Conservation (phyloP, 75 land plant genomes). For the Larix kaempferi region DNA sequence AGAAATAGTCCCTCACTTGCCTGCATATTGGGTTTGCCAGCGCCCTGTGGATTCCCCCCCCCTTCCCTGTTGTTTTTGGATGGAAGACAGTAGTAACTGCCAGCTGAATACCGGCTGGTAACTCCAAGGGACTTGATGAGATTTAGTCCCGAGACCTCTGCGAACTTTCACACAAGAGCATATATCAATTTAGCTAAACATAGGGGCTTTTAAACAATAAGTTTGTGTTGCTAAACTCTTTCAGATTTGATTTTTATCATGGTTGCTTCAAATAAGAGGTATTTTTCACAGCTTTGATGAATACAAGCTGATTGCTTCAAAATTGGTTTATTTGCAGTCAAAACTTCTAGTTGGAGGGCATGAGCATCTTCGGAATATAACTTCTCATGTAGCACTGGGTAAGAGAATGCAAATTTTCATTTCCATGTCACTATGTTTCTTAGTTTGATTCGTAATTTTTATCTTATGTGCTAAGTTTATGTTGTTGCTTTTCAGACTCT, state of each 20-base stretch:
- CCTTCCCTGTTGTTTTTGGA: too few species aligned
- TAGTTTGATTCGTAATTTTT: conserved; percentile 9
- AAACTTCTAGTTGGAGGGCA: conserved; percentile 17
- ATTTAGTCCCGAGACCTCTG: too few species aligned
- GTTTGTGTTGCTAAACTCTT: neutral
- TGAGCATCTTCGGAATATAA: conserved; percentile 25
- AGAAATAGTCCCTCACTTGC: too few species aligned
- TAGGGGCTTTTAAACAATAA: neutral
- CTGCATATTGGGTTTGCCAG: too few species aligned
- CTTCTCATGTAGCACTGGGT: conserved; percentile 9
- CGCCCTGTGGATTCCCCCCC: too few species aligned
- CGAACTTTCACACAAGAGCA: too few species aligned
- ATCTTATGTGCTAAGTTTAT: neutral
- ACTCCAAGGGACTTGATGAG: too few species aligned
- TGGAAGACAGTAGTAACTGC: too few species aligned
- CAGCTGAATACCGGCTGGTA: too few species aligned
- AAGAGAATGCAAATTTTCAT: neutral
- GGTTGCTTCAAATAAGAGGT: neutral
- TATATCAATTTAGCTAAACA: too few species aligned
- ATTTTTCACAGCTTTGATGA: neutral
- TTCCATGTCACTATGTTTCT: neutral
- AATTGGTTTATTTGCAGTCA: conserved; percentile 12
- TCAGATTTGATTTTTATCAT: neutral
- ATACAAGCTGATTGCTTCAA: neutral
- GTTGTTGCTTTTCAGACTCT: neutral